Percentiles rank a stretch among this genome's conserved stretches.
Conservation (phyloP, 2,329 filamentous ascomycete genomes). For the Fusarium austroafricanum region DNA sequence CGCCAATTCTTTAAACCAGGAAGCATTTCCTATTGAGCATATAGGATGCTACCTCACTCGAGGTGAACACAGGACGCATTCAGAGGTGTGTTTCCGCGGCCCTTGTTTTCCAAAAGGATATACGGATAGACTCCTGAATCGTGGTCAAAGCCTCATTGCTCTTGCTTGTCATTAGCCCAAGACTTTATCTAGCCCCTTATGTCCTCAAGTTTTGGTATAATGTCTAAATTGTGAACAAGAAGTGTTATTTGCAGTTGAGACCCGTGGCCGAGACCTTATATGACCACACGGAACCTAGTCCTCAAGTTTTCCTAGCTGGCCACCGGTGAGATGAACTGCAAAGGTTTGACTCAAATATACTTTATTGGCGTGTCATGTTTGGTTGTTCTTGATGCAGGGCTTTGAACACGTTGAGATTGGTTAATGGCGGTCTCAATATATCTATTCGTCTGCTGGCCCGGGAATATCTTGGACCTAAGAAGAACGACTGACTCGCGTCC, state of each 20-base stretch:
- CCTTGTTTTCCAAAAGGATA: neutral
- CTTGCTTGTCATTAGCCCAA: neutral
- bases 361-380: neutral
- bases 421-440: neutral
- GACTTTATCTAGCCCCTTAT: conserved; percentile 1
- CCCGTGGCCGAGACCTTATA: no score
- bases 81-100: neutral
- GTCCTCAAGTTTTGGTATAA: neutral
- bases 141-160: neutral
- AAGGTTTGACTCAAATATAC: neutral
- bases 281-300: no score
- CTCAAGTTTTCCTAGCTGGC: neutral
- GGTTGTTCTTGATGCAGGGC: neutral
- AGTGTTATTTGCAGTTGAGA: no score
- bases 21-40: conserved; percentile 14
- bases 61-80: neutral
- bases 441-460: neutral
- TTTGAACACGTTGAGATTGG: neutral
- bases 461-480: conserved; percentile 16
- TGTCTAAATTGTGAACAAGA: no score
- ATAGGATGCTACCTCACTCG: conserved; percentile 4
- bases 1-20: conserved; percentile 15
- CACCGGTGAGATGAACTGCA: neutral
- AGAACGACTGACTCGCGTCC: conserved; percentile 16
- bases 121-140: neutral